phyloP scores from a whole-genome alignment of 306 rosid species.

The Crotalaria pallida region DNA sequence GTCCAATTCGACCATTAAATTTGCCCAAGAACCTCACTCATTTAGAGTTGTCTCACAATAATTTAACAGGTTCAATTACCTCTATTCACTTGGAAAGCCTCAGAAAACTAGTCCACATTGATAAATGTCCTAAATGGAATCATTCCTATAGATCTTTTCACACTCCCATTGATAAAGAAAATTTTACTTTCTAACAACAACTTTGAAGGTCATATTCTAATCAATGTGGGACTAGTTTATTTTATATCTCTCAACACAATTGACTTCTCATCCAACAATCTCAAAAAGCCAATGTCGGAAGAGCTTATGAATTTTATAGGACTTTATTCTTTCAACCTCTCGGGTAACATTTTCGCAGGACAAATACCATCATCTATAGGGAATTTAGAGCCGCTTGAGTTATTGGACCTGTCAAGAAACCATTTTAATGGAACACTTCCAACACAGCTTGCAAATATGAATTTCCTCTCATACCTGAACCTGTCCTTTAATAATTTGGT shows the following conservation, averaged over 20 bases:
- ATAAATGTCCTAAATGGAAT: slow-evolving; percentile 23
- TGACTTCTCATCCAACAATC: slow-evolving; percentile 35
- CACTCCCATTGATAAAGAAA: neutral
- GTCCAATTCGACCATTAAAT: slow-evolving; percentile 20
- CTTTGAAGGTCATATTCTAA: slow-evolving; percentile 29
- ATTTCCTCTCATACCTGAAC: slow-evolving; percentile 24
- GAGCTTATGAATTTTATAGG: slow-evolving; percentile 22
- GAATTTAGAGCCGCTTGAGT: slow-evolving; percentile 21
- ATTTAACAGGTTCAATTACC: neutral
- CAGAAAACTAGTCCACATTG: neutral
- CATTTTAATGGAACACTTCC: slow-evolving; percentile 24
- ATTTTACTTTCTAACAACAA: slow-evolving; percentile 11
- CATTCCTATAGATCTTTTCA: slow-evolving; percentile 17
- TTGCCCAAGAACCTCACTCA: neutral
- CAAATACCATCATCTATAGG: slow-evolving; percentile 27
- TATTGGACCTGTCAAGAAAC: slow-evolving; percentile 43
- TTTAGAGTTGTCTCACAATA: slow-evolving; percentile 8
- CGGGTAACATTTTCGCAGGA: slow-evolving; percentile 30
- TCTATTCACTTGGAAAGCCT: slow-evolving; percentile 6
- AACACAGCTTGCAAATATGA: neutral
- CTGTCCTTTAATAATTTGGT: slow-evolving; percentile 29
- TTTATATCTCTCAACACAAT: slow-evolving; percentile 27
- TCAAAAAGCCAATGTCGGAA: slow-evolving; percentile 35
- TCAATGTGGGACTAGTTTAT: slow-evolving; percentile 25
- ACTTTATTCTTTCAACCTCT: slow-evolving; percentile 21